Percentiles rank a stretch among this genome's conserved stretches.
These are phyloP conservation scores for Tylopilus sp. DNA, from an alignment of 768 basidiomycete genomes.

Conservation along the genomic window DNA sequence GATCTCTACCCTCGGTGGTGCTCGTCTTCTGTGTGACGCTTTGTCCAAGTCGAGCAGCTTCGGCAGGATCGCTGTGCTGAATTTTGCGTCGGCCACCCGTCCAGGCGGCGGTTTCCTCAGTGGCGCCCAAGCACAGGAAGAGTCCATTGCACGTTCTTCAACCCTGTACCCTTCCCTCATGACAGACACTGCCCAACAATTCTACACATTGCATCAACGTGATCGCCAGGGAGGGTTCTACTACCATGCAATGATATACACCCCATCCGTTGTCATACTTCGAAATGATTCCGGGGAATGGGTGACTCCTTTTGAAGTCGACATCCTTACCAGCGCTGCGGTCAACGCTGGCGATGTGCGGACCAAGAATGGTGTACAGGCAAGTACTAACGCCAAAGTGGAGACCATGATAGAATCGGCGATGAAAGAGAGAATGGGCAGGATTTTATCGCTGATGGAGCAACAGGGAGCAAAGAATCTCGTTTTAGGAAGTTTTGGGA, in stretches of 20 bases:
- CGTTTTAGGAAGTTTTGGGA: conserved; percentile 74
- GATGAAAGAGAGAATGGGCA: conserved; percentile 72
- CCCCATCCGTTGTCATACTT: conserved; percentile 59
- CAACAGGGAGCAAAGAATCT: conserved; percentile 53
- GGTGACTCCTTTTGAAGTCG: conserved; percentile 54
- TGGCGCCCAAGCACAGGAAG: conserved; percentile 78
- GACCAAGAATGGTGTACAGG: conserved; percentile 15
- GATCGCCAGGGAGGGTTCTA: conserved; percentile 56
- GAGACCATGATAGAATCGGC: conserved; percentile 41
- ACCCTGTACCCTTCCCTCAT: conserved; percentile 64
- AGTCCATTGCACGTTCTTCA: conserved; percentile 74
- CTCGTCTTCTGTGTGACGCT: conserved; percentile 37
- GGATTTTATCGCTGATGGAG: conserved; percentile 65
- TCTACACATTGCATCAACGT: conserved; percentile 58
- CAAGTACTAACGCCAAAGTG: conserved; percentile 20
- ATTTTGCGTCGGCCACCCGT: conserved; percentile 73
- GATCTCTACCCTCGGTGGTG: conserved; percentile 62
- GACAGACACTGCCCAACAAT: conserved; percentile 50
- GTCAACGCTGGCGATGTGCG: conserved; percentile 64
- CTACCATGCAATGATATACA: conserved; percentile 77
- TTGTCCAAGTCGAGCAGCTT: conserved; percentile 9
- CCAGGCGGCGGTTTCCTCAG: conserved; percentile 74
- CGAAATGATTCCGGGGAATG: conserved; percentile 60
- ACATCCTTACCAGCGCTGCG: conserved; percentile 69
- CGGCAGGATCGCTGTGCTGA: conserved; percentile 58